Evolutionary conservation across 805 yeast genomes (phyloP), one percentile per base, ranked within the genome.

Genomic region (Candida dendrica): DNA sequence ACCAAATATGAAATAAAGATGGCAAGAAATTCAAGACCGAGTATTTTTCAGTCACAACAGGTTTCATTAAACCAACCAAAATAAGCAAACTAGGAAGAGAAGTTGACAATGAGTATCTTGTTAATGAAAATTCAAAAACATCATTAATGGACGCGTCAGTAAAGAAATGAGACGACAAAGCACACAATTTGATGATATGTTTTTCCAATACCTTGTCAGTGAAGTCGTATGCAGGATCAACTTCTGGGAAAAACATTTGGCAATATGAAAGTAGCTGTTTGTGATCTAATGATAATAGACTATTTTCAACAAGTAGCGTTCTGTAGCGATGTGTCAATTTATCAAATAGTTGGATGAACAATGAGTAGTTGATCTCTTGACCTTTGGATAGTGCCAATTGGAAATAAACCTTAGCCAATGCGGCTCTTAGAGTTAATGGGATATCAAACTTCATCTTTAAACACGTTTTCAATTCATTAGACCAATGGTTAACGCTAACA

Each of bases 381-480:
- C 93, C 89, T 34, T 87, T 74, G 2, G 83, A 76, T 22, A 89
- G 63, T 32, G 86, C 71, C 20, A 93, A 68, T 15, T 84, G 76
- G 53, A 79, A 89, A 56, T 77, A 90, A 2, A 86, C 84, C 42
- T 69, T 68, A 1, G 87, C 79, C 34, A 91, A 68, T 1, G 75
- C 65, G 18, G 79, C 69, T 41, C 89, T 72, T 37, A 81, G 61
- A 2, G 68, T 49, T 11, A 87, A 51, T 0, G 98, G 97, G 65
- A 91, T 71, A 40, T 83, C 84, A 52, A 84, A 79, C 52, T 86
- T 85, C 78, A 84, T 81, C 51, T 75, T 75, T 41, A 88, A 59
- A 75, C 96, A 83, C 34, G 83, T 81, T 39, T 77, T 74, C 47
- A 91, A 69, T 58, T 89, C 97, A 41, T 83, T 80, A 0, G 96